Evolutionary conservation across 345 rosid genomes (phyloP).

Genomic region (Gossypium ekmanianum): DNA sequence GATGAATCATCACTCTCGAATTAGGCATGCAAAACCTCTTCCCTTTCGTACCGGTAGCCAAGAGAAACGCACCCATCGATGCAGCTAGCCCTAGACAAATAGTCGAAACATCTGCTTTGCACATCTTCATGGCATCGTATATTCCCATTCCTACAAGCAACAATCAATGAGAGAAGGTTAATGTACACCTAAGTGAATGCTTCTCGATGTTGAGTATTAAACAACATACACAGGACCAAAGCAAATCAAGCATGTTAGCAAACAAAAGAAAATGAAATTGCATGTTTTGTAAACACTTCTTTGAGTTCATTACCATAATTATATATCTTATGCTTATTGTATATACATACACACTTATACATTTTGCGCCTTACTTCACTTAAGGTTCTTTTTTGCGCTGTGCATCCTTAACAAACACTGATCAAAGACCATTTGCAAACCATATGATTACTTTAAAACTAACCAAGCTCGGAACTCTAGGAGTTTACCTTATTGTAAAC

Average conservation of each 20-base stretch:
- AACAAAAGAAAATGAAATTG: too few relatives aligned
- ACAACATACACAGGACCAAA: too few relatives aligned
- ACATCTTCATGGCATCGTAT: slow-evolving; percentile 92
- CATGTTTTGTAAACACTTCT: too few relatives aligned
- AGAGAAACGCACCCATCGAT: slow-evolving; percentile 90
- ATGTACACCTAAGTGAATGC: background rate
- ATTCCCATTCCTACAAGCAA: slow-evolving; percentile 77
- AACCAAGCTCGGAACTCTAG: background rate
- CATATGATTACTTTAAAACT: background rate
- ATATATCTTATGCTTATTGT: too few relatives aligned
- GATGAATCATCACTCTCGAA: slow-evolving; percentile 91
- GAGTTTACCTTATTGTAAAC: background rate
- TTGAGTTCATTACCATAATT: too few relatives aligned
- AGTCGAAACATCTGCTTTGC: slow-evolving; percentile 95
- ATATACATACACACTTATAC: too few relatives aligned
- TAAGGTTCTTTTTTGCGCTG: too few relatives aligned
- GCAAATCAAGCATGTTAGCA: too few relatives aligned
- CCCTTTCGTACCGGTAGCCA: slow-evolving; percentile 84
- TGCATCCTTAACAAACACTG: background rate
- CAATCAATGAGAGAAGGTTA: slow-evolving; percentile 13
- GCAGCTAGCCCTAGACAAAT: slow-evolving; percentile 92
- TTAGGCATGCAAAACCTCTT: slow-evolving; percentile 97
- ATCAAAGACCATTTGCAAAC: background rate
- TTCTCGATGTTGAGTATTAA: background rate
- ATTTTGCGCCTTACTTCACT: too few relatives aligned